Evolutionary conservation across 176 grass and related monocot species (phyloP), one percentile per base, ranked within the genome.

Genomic region (Triticum urartu): DNA sequence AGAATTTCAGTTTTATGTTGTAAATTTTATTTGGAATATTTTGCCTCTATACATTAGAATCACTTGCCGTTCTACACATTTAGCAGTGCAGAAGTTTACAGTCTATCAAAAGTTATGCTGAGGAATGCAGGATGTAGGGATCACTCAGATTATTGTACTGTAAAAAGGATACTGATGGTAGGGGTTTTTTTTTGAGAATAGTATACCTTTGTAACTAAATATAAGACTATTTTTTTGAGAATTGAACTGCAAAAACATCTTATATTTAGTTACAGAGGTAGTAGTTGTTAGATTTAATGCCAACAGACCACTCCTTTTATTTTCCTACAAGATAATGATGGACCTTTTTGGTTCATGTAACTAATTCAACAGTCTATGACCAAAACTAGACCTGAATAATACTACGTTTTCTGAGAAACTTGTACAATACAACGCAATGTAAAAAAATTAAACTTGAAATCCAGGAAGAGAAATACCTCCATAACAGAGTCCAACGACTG

Each of bases 401-500:
- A 26, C 2, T 63, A 61, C 54, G 28, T 79, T 83, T 68, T 75
- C 21, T 76, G 6, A 59, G 5, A 74, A 35, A 83, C 43, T 22
- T 32, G 4, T 13, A 24, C 9, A 81, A 1, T 13, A 24, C 6
- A 81, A 14, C 11, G 9, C 66, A 43, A 3, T 24, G 10, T 52
- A 48, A 9, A 79, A 43, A 4, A 86, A 38, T 32, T 52, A 63
- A 67, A 61, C 10, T 52, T 71, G 1, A 88, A 32, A 92, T 11
- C 48, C 30, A 18, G 6, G n/a, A 75, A 74, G 61, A 84, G 9
- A 80, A 76, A 20, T 94, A 98, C 96, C 93, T 98, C 96, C 87
- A 95, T 83, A 42, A 98, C 81, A 82, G 88, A 92, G 21, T 87
- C 84, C 64, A 95, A 40, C 8, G 86, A 80, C 24, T 92, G 73